Evolutionary conservation across 164 flowering plant species (phyloP).

Genomic region (Magnolia kwangsiensis): DNA sequence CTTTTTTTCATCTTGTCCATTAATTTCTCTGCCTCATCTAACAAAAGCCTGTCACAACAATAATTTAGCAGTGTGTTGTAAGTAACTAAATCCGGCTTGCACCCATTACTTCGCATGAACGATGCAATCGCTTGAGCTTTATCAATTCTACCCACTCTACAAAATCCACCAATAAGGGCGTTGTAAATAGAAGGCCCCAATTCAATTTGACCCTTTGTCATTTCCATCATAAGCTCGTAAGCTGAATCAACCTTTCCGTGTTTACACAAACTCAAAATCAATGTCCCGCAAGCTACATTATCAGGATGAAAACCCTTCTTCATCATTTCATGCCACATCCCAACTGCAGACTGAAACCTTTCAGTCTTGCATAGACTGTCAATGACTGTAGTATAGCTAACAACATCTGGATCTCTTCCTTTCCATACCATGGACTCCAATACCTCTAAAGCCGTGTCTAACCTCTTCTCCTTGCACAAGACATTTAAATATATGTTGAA

Average conservation of each 20-base stretch:
- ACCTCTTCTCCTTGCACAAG: constrained; percentile 50
- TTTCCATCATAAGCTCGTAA: constrained; percentile 66
- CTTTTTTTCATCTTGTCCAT: constrained; percentile 57
- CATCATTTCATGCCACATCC: constrained; percentile 69
- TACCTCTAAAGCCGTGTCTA: constrained; percentile 55
- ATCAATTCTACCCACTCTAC: constrained; percentile 55
- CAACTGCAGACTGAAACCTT: constrained; percentile 47
- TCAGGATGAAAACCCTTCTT: constrained; percentile 57
- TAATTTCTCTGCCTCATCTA: constrained; percentile 72
- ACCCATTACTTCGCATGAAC: constrained; percentile 73
- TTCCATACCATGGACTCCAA: constrained; percentile 47
- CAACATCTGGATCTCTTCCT: constrained; percentile 79
- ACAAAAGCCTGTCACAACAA: constrained; percentile 59
- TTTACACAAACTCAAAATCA: constrained; percentile 66
- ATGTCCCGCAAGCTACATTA: constrained; percentile 59
- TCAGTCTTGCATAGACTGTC: constrained; percentile 56
- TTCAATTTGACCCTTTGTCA: constrained; percentile 40
- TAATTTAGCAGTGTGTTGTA: constrained; percentile 71
- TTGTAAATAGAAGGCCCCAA: constrained; percentile 54
- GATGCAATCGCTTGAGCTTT: constrained; percentile 71
- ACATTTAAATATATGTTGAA: constrained; percentile 65
- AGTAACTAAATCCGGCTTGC: constrained; percentile 76
- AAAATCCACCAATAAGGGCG: constrained; percentile 81
- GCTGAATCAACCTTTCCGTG: constrained; percentile 83
- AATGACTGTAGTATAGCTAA: constrained; percentile 69